Percentiles rank a stretch among this genome's conserved stretches.
Conservation (phyloP, 352 stramenopile genomes). For the Globisporangium iwayamae region DNA sequence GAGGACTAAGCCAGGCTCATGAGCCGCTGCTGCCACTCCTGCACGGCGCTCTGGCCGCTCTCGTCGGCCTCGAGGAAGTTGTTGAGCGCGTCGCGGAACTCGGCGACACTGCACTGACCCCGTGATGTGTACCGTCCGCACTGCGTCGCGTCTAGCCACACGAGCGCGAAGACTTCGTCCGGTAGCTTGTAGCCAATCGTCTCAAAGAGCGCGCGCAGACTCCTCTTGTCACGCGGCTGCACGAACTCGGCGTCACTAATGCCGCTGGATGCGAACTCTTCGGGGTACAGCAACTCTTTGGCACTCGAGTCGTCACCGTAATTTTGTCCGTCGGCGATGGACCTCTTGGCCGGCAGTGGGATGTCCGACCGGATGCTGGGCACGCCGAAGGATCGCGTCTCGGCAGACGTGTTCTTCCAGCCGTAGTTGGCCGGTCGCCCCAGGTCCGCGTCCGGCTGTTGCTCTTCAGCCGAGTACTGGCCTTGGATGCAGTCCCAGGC, state of each 20-base stretch:
- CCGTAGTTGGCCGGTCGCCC: conserved; percentile 79
- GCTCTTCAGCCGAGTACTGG: conserved; percentile 72
- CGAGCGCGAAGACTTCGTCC: conserved; percentile 62
- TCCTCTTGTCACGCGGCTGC: conserved; percentile 48
- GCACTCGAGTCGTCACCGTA: conserved; percentile 85
- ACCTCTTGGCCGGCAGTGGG: conserved; percentile 53
- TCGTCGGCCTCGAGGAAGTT: conserved; percentile 56
- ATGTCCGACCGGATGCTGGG: conserved; percentile 88
- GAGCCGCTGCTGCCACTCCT: conserved; percentile 45
- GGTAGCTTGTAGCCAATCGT: conserved; percentile 61
- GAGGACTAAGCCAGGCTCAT: neutral
- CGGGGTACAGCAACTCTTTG: conserved; percentile 82
- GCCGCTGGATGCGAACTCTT: conserved; percentile 75
- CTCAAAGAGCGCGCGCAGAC: conserved; percentile 65
- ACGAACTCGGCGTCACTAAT: conserved; percentile 85
- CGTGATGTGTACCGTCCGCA: conserved; percentile 38
- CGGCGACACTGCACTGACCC: conserved; percentile 49
- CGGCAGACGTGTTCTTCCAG: conserved; percentile 75
- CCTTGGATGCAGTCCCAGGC: conserved; percentile 82
- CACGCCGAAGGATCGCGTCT: conserved; percentile 69
- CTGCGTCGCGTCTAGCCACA: conserved; percentile 59
- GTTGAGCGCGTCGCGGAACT: conserved; percentile 77
- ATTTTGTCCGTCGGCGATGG: conserved; percentile 89
- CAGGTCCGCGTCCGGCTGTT: conserved; percentile 80
- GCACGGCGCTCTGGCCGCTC: conserved; percentile 34